Evolutionary conservation across 2,329 filamentous ascomycete genomes (phyloP).

Genomic region (Nigrospora sphaerica): DNA sequence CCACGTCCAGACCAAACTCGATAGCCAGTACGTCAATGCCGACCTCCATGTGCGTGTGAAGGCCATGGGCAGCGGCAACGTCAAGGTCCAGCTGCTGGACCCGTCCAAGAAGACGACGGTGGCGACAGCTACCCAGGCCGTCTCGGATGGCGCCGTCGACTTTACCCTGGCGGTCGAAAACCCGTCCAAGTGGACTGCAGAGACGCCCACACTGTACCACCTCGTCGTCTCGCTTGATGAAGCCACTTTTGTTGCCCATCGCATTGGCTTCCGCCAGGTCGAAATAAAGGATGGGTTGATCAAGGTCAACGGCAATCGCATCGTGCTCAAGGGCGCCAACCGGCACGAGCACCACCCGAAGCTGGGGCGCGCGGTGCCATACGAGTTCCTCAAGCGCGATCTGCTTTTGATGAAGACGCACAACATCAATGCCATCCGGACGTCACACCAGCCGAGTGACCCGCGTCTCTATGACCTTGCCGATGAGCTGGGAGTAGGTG

Average conservation of each 20-base stretch:
- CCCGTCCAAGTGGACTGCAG: conserved; percentile 55
- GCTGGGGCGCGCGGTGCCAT: conserved; percentile 46
- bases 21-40: conserved; percentile 44
- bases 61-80: conserved; percentile 48
- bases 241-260: conserved; percentile 33
- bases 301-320: conserved; percentile 49
- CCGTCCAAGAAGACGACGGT: conserved; percentile 44
- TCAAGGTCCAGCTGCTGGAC: conserved; percentile 48
- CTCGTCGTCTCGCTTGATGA: conserved; percentile 20
- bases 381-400: conserved; percentile 47
- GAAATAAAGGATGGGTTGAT: conserved; percentile 50
- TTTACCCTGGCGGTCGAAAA: conserved; percentile 27
- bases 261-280: conserved; percentile 51
- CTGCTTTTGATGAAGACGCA: conserved; percentile 53
- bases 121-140: conserved; percentile 42
- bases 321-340: conserved; percentile 53
- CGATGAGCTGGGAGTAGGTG: conserved; percentile 40
- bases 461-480: conserved; percentile 45
- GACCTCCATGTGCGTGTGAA: conserved; percentile 34
- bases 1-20: conserved; percentile 44
- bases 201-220: conserved; percentile 49
- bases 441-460: conserved; percentile 52
- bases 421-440: conserved; percentile 57
- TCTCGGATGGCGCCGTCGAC: conserved; percentile 25
- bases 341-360: conserved; percentile 55